phyloP scores from a whole-genome alignment of 192 early-diverging fungal species.

The Funneliformis geosporum region DNA sequence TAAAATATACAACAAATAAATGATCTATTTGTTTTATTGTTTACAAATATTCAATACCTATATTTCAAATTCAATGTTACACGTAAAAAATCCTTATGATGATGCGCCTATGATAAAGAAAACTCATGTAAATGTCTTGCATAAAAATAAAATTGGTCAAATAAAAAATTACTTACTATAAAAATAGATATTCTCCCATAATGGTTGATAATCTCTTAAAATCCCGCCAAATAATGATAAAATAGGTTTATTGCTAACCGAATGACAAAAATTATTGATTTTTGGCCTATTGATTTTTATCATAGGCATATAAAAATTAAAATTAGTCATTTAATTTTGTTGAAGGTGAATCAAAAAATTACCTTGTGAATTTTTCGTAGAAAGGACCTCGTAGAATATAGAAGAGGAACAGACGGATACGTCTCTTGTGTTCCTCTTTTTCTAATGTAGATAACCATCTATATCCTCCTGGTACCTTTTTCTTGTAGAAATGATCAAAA shows the following conservation, averaged over 20 bases:
- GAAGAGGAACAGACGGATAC: slow-evolving; percentile 73
- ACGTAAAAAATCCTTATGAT: background rate
- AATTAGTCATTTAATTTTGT: background rate
- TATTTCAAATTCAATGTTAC: background rate
- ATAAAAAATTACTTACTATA: slow-evolving; percentile 57
- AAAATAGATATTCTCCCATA: slow-evolving; percentile 90
- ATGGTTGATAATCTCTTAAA: slow-evolving; percentile 83
- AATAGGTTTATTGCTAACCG: slow-evolving; percentile 71
- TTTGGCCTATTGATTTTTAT: slow-evolving; percentile 48
- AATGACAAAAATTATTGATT: slow-evolving; percentile 63
- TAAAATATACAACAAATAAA: background rate
- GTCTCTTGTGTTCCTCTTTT: slow-evolving; percentile 71
- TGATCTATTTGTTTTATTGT: background rate
- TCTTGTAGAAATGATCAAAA: slow-evolving; percentile 40
- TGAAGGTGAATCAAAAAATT: slow-evolving; percentile 21
- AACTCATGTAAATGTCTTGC: background rate
- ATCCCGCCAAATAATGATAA: slow-evolving; percentile 78
- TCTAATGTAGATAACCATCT: slow-evolving; percentile 60
- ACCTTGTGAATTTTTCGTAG: slow-evolving; percentile 78
- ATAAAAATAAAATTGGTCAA: background rate
- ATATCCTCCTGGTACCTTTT: slow-evolving; percentile 24
- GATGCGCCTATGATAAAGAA: background rate
- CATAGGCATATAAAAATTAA: background rate
- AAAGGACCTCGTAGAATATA: slow-evolving; percentile 87
- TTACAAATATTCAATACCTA: background rate